Evolutionary conservation across 2,329 filamentous ascomycete species (phyloP).

Genomic region (Calonectria fujianensis): DNA sequence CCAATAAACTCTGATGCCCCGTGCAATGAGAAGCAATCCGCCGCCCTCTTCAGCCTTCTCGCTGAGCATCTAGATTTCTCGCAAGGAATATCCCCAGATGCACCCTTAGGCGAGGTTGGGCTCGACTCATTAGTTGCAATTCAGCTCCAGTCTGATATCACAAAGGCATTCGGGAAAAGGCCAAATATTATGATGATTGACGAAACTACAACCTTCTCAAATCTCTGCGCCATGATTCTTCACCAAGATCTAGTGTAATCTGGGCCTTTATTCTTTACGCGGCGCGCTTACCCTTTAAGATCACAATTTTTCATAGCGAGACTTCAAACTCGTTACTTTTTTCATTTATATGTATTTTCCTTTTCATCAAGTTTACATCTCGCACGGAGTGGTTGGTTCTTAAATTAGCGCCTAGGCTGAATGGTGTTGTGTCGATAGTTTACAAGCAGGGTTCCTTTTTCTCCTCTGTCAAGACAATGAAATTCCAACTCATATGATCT

Average conservation of each 20-base stretch:
- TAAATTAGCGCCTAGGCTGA: not conserved
- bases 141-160: constrained; percentile 14
- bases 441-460: not conserved
- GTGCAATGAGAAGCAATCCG: not conserved
- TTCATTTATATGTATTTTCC: not conserved
- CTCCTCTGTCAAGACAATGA: not conserved
- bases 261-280: not conserved
- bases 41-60: not conserved
- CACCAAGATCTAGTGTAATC: not conserved
- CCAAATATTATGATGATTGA: constrained; percentile 1
- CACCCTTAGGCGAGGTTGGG: constrained; percentile 2
- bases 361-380: not conserved
- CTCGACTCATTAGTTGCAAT: constrained; percentile 17
- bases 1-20: not conserved
- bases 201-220: constrained; percentile 5
- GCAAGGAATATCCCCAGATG: constrained; percentile 9
- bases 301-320: not conserved
- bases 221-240: constrained; percentile 18
- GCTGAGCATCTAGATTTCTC: constrained; percentile 6
- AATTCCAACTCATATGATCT: not conserved
- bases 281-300: not conserved
- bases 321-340: not conserved
- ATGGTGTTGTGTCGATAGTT: not conserved
- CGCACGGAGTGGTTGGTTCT: not conserved
- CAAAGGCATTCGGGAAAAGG: not conserved